These are phyloP conservation scores for Rhododendron vialii DNA, from an alignment of 148 eudicot species.

Conservation along the genomic window DNA sequence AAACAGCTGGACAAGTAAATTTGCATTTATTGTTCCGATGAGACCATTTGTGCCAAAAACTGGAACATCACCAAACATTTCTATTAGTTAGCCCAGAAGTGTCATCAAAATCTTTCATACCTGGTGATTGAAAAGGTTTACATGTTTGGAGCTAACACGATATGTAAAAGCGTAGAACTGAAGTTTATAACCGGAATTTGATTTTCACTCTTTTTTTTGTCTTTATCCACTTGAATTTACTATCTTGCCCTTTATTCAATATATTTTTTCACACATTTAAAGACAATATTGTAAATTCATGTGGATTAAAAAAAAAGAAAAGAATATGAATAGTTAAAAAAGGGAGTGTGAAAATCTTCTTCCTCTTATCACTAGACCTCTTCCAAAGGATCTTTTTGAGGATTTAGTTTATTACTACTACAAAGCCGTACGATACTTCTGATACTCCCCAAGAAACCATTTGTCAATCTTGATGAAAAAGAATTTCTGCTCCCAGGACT, in stretches of 20 bases:
- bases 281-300: no score
- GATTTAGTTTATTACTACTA: slow-evolving; percentile 7
- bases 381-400: slow-evolving; percentile 13
- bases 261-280: no score
- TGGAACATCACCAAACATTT: neutral
- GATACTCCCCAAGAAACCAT: slow-evolving; percentile 10
- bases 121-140: neutral
- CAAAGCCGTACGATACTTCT: slow-evolving; percentile 14
- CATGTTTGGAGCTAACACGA: neutral
- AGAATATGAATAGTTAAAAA: no score
- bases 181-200: neutral
- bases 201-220: no score
- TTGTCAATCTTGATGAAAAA: slow-evolving; percentile 8
- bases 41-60: neutral
- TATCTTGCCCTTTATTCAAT: no score
- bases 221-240: no score
- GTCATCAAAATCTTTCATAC: neutral
- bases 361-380: neutral
- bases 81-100: neutral
- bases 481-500: neutral
- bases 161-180: neutral
- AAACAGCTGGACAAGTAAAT: neutral
- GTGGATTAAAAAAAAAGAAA: no score
- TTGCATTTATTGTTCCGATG: neutral
- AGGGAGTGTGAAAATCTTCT: no score